phyloP scores from a whole-genome alignment of 2,329 filamentous ascomycete species.

The Exutisphaerella laricina region DNA sequence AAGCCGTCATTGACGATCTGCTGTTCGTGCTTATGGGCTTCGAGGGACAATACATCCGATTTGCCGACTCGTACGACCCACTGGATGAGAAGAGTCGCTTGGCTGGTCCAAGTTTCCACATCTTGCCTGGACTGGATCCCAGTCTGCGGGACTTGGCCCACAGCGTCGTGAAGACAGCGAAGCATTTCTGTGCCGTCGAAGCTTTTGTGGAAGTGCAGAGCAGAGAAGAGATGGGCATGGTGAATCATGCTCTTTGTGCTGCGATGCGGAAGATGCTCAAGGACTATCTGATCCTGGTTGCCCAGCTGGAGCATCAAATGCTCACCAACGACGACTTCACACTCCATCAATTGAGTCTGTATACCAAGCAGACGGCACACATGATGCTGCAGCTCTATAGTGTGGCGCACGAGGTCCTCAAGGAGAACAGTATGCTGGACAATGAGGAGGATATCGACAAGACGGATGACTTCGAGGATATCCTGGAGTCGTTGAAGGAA shows the following conservation, averaged over 20 bases:
- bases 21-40: constrained; percentile 97
- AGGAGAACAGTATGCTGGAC: constrained; percentile 80
- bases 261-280: constrained; percentile 85
- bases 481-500: constrained; percentile 81
- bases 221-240: constrained; percentile 83
- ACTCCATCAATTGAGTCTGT: constrained; percentile 84
- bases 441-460: constrained; percentile 62
- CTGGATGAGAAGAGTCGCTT: constrained; percentile 80
- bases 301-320: constrained; percentile 88
- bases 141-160: constrained; percentile 81
- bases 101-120: constrained; percentile 72
- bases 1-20: constrained; percentile 80
- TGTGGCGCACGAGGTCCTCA: constrained; percentile 79
- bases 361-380: constrained; percentile 82
- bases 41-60: constrained; percentile 95
- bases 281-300: constrained; percentile 88
- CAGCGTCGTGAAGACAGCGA: constrained; percentile 90
- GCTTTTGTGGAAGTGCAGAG: constrained; percentile 93
- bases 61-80: constrained; percentile 75
- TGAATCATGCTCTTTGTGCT: constrained; percentile 95
- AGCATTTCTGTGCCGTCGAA: constrained; percentile 85
- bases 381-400: constrained; percentile 88
- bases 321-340: constrained; percentile 86
- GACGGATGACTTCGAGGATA: constrained; percentile 81
- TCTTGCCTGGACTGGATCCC: constrained; percentile 79